Evolutionary conservation across 2,329 filamentous ascomycete species (phyloP), one percentile per base, ranked within the genome.

Genomic region (Stachybotrys chlorohalonatus): DNA sequence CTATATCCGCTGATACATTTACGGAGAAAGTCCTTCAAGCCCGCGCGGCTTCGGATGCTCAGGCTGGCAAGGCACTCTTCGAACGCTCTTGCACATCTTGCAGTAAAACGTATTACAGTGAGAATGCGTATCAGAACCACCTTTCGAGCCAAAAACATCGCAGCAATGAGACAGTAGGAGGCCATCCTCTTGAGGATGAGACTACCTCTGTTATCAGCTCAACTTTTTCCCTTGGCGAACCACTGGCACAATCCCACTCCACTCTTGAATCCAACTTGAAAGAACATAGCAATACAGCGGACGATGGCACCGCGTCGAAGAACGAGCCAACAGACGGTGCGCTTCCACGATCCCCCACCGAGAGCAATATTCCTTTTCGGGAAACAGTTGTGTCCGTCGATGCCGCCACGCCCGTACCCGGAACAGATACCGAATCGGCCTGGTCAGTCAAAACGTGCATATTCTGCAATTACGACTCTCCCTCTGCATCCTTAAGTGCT

Each of bases 111-210:
- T 99, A 95, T 72, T 97, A 87, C 76, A 97, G 92, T 73, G 90
- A 96, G 67, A 96, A 96, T 73, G 93, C 94, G 39, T 97, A 88
- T 72, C 84, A 86, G 67, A 99, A 97, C 72, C 94, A 99, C 68
- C 70, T 97, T 55, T 85, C 85, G 56, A 96, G 92, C 73, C 86
- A 90, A 63, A 96, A 96, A 72, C 94, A 99, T 73, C 90, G 85
- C 71, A 60, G 63, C 39, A 73, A 71, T 55, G 79, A 87, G 55
- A 77, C 81, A 36, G 76, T 77, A 47, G 64, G 72, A 49, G 39
- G 59, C 55, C 7, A 50, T 31, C n/a, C 39, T 57, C 11, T 52
- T 66, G 52, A 70, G 59, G 88, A 92, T 65, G 87, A 90, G 57
- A 82, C 84, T 7, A 88, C 85, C 31, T 96, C 92, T 13, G 83